Conservation (phyloP, 2,329 filamentous ascomycete genomes). For the Mollisiaceae sp. region DNA sequence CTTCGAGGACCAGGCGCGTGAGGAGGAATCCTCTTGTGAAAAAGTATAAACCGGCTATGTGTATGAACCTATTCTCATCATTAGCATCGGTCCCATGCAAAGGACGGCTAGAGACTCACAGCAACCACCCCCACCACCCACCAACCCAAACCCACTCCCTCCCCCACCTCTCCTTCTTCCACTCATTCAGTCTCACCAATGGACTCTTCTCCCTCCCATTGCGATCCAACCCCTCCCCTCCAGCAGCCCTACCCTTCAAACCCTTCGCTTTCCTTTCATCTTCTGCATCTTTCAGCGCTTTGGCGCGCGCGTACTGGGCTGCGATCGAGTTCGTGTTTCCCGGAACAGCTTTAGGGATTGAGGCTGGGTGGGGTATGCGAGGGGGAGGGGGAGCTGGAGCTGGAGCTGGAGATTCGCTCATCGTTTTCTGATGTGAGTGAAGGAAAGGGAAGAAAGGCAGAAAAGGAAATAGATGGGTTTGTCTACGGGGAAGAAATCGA, state of each 20-base stretch:
- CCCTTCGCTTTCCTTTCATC: constrained; percentile 24
- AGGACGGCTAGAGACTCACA: constrained; percentile 38
- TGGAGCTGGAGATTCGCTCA: neutral
- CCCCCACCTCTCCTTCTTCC: constrained; percentile 36
- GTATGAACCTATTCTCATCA: constrained; percentile 56
- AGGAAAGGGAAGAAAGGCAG: neutral
- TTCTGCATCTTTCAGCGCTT: constrained; percentile 39
- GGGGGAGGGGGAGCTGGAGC: constrained; percentile 8
- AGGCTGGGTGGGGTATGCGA: constrained; percentile 13
- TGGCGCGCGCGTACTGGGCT: constrained; percentile 42
- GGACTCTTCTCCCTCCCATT: constrained; percentile 33
- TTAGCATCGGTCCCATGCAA: constrained; percentile 20
- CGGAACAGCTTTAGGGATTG: constrained; percentile 37
- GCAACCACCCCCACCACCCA: constrained; percentile 41
- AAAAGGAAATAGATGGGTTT: too few relatives aligned
- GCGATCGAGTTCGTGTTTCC: constrained; percentile 40
- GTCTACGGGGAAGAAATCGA: neutral
- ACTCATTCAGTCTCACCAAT: constrained; percentile 38
- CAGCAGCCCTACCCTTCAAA: constrained; percentile 26
- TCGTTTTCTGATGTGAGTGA: neutral
- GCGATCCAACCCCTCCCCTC: constrained; percentile 16
- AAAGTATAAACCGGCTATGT: constrained; percentile 82
- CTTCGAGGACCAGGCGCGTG: constrained; percentile 79
- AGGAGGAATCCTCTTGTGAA: constrained; percentile 96
- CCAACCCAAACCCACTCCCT: constrained; percentile 41